Evolutionary conservation across 2,329 filamentous ascomycete species (phyloP).

Genomic region (Fusarium marasasianum): DNA sequence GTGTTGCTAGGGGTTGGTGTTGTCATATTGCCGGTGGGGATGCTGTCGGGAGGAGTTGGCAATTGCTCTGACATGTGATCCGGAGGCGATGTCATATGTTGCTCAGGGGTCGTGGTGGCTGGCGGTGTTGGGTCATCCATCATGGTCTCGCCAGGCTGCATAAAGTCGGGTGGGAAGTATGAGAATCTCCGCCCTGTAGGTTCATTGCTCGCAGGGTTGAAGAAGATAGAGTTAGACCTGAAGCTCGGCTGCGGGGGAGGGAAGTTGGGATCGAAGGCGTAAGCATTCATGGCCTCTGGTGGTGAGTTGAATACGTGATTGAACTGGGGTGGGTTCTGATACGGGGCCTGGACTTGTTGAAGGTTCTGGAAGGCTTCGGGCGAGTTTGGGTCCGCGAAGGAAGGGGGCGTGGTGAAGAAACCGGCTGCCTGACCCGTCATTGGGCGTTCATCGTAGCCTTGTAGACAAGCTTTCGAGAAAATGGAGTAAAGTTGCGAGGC

Average conservation of each 20-base stretch:
- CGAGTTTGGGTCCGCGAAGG: slow-evolving; percentile 45
- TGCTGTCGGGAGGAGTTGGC: slow-evolving; percentile 57
- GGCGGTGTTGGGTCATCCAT: slow-evolving; percentile 50
- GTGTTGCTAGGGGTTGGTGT: slow-evolving; percentile 45
- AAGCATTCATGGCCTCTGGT: slow-evolving; percentile 62
- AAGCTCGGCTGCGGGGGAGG: slow-evolving; percentile 63
- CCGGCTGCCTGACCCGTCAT: slow-evolving; percentile 39
- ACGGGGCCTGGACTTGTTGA: slow-evolving; percentile 52
- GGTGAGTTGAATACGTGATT: slow-evolving; percentile 67
- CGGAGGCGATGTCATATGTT: slow-evolving; percentile 42
- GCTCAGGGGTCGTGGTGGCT: slow-evolving; percentile 43
- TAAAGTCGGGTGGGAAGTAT: slow-evolving; percentile 69
- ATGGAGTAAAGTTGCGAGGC: slow-evolving; percentile 88
- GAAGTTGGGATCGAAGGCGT: slow-evolving; percentile 55
- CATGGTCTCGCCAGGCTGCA: slow-evolving; percentile 45
- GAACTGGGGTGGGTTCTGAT: slow-evolving; percentile 63
- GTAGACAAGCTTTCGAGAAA: slow-evolving; percentile 84
- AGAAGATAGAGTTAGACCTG: slow-evolving; percentile 73
- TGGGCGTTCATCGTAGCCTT: slow-evolving; percentile 76
- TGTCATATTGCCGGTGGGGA: slow-evolving; percentile 45
- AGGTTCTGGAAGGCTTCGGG: slow-evolving; percentile 45
- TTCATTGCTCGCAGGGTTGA: slow-evolving; percentile 65
- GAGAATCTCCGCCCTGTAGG: slow-evolving; percentile 67
- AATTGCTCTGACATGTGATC: slow-evolving; percentile 48
- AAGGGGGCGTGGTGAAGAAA: slow-evolving; percentile 49